Percentiles rank a stretch among this genome's conserved stretches.
Evolutionary conservation across 257 asterid genomes (phyloP).

Genomic region (Ajuga chamaepitys): DNA sequence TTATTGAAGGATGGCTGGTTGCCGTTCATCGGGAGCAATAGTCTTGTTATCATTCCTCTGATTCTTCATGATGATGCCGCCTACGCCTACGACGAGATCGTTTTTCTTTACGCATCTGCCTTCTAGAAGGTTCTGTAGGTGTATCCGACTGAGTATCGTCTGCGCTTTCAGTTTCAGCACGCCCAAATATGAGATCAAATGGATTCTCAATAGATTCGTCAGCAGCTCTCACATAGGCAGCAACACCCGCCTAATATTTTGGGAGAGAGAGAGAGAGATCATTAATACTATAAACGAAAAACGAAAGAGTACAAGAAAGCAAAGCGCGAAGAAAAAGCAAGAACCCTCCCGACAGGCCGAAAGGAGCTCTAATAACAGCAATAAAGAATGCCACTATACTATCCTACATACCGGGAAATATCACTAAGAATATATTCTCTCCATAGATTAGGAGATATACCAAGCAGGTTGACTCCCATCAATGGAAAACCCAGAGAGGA

Average conservation of each 20-base stretch:
- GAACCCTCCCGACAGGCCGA: not conserved
- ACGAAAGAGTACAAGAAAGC: no score
- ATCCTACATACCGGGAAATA: no score
- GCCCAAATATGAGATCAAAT: slow-evolving; percentile 58
- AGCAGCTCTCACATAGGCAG: not conserved
- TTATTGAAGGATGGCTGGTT: no score
- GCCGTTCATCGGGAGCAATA: no score
- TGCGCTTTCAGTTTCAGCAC: slow-evolving; percentile 25
- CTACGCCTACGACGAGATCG: slow-evolving; percentile 50
- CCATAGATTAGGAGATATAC: no score
- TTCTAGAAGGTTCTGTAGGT: slow-evolving; percentile 17
- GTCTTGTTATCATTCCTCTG: slow-evolving; percentile 34
- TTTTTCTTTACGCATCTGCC: slow-evolving; percentile 33
- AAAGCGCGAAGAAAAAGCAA: not conserved
- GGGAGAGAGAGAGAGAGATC: not conserved
- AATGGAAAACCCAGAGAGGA: no score
- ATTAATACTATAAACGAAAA: no score
- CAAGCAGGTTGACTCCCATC: no score
- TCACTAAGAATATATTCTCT: no score
- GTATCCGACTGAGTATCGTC: slow-evolving; percentile 20
- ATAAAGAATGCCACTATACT: no score
- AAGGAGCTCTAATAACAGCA: no score
- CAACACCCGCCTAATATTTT: slow-evolving; percentile 32
- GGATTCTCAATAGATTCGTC: slow-evolving; percentile 36
- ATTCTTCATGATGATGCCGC: slow-evolving; percentile 32